phyloP scores from a whole-genome alignment of 106 monocot species.

The Dendrobium nobile region DNA sequence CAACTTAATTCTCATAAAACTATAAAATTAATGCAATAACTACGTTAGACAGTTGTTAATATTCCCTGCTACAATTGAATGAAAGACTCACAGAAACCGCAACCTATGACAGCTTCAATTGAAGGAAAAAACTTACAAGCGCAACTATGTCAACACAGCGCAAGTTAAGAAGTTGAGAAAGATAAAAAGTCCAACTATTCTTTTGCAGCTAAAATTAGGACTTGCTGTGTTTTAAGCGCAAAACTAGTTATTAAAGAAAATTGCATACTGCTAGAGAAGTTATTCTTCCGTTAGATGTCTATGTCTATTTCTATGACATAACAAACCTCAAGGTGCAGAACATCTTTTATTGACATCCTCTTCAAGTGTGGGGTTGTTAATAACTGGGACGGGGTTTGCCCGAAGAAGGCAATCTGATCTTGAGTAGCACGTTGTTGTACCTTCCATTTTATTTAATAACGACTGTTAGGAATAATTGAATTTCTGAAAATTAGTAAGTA shows the following conservation, averaged over 20 bases:
- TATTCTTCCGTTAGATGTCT: background rate
- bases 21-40: background rate
- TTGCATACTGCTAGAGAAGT: background rate
- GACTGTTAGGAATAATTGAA: background rate
- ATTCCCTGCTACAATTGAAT: background rate
- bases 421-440: constrained; percentile 86
- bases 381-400: constrained; percentile 94
- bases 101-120: background rate
- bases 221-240: background rate
- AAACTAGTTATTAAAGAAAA: background rate
- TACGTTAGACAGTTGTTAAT: background rate
- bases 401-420: constrained; percentile 97
- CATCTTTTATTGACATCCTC: constrained; percentile 54
- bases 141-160: background rate
- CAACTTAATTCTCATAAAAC: background rate
- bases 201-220: background rate
- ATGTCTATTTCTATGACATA: background rate
- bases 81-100: background rate
- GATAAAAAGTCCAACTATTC: background rate
- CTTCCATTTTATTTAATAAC: constrained; percentile 26
- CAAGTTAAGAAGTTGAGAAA: background rate
- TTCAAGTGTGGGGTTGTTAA: constrained; percentile 72
- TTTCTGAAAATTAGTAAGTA: background rate
- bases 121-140: background rate
- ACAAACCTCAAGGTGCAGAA: constrained; percentile 76